Base-by-base conservation (phyloP, 768 basidiomycete species). In the Suillus weaverae region DNA sequence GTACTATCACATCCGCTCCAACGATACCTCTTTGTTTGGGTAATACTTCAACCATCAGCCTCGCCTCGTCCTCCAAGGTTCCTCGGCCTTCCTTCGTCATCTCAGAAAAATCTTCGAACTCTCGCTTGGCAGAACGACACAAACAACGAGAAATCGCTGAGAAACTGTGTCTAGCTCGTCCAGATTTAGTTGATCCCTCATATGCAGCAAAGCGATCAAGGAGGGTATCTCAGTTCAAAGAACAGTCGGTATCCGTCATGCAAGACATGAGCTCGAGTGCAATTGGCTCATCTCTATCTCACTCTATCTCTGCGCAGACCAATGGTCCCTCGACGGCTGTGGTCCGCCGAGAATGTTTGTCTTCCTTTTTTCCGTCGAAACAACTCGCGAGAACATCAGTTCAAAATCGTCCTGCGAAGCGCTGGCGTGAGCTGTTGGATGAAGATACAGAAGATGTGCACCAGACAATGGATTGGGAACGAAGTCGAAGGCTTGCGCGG, bases 121-220 rank as follows among this genome's bases (percentile, higher is more conserved):
- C 57, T 43, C 69, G 67, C 54, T 72, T 62, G 4, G 70, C 64
- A 32, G 65, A 65, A 43, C 70, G 71, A 18, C 70, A 68, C 16
- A 64, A 67, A 0, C 64, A 65, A 50, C 71, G 69, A 2, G 71
- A 69, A 4, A 72, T 71, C 46, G 80, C 80, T 1, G 80, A 83
- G 43, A 80, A 78, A 39, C 72, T 86, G 18, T 77, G 80, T 5
- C 70, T 68, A 16, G 83, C 82, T 13, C 79, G 80, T 33, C 85
- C 85, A 3, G 78, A 82, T 61, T 76, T 80, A 9, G 78, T 81
- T 2, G 70, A 70, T 8, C 69, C 75, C 3, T 71, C 76, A 0
- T 81, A 79, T 62, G 57, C 67, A 50, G 54, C 56, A 6, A 77
- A 73, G 60, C 69, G 73, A 11, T 73, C 74, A 16, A 70, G 66